Evolutionary conservation across 495 filamentous ascomycete species (phyloP).

Genomic region (Podospora pseudocomata): DNA sequence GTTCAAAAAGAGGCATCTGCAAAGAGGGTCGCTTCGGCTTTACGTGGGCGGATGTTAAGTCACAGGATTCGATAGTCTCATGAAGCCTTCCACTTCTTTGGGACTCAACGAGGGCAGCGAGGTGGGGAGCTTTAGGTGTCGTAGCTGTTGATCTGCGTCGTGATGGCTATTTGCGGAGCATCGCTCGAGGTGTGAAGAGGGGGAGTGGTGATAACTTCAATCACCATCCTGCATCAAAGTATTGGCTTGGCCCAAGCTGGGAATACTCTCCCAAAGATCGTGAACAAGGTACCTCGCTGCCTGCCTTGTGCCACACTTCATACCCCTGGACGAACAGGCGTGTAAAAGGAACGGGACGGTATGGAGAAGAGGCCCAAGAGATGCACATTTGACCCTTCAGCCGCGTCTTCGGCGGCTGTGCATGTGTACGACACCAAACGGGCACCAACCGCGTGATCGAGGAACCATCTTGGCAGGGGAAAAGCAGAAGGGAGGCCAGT

Average conservation of each 20-base stretch:
- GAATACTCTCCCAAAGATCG: not conserved
- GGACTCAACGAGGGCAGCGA: not conserved
- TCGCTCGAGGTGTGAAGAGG: not conserved
- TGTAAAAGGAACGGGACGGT: not conserved
- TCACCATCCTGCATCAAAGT: slow-evolving; percentile 7
- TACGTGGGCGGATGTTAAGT: not conserved
- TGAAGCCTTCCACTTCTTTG: not conserved
- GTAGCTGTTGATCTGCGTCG: not conserved
- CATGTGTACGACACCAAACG: not conserved
- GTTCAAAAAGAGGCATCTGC: not conserved
- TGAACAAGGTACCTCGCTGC: not conserved
- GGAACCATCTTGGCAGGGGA: slow-evolving; percentile 6
- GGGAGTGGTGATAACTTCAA: not conserved
- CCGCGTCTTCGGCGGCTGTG: slow-evolving; percentile 1
- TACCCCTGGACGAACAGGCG: not conserved
- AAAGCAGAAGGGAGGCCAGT: not conserved
- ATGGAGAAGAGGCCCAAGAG: not conserved
- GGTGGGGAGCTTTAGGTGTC: not conserved
- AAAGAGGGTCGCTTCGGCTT: not conserved
- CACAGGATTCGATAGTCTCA: slow-evolving; percentile 13
- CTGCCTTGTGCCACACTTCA: not conserved
- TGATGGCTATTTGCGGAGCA: not conserved
- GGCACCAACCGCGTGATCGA: not conserved
- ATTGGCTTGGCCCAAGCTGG: slow-evolving; percentile 18
- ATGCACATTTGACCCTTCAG: slow-evolving; percentile 1